These are phyloP conservation scores for Auricularia sp. DNA, from an alignment of 768 basidiomycete species.

Conservation along the genomic window DNA sequence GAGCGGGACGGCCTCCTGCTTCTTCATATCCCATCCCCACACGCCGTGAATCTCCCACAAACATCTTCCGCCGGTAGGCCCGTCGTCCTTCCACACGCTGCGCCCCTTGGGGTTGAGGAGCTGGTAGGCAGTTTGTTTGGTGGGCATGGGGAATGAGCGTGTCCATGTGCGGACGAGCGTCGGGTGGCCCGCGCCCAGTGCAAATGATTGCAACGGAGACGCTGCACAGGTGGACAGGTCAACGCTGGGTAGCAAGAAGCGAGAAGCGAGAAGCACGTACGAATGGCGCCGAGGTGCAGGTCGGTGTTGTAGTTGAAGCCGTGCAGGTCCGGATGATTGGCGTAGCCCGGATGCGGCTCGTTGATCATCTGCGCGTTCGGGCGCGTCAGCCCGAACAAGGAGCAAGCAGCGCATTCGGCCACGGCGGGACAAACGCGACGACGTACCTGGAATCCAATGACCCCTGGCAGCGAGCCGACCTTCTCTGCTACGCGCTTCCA, in stretches of 20 bases:
- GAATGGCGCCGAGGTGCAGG: conserved; percentile 71
- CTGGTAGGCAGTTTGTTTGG: conserved; percentile 46
- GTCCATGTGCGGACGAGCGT: conserved; percentile 71
- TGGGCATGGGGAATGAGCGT: conserved; percentile 84
- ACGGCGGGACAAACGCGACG: neutral
- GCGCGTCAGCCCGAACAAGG: neutral
- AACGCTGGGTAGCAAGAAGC: no score
- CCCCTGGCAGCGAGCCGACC: conserved; percentile 64
- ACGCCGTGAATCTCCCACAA: conserved; percentile 89
- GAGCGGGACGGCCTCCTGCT: conserved; percentile 61
- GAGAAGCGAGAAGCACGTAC: conserved; percentile 34
- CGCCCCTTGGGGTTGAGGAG: conserved; percentile 50
- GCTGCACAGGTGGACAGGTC: conserved; percentile 32
- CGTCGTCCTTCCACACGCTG: conserved; percentile 64
- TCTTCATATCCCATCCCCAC: conserved; percentile 75
- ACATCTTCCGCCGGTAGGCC: conserved; percentile 56
- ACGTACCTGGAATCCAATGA: conserved; percentile 82
- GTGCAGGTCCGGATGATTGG: conserved; percentile 71
- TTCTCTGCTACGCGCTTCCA: conserved; percentile 57
- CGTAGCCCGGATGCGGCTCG: conserved; percentile 90
- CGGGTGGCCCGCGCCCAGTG: conserved; percentile 82
- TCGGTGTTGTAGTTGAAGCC: conserved; percentile 92
- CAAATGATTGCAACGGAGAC: conserved; percentile 79
- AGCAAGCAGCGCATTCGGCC: neutral
- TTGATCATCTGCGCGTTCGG: conserved; percentile 63